Evolutionary conservation across 306 rosid genomes (phyloP), one percentile per base, ranked within the genome.

Genomic region (Vigna hirtella): DNA sequence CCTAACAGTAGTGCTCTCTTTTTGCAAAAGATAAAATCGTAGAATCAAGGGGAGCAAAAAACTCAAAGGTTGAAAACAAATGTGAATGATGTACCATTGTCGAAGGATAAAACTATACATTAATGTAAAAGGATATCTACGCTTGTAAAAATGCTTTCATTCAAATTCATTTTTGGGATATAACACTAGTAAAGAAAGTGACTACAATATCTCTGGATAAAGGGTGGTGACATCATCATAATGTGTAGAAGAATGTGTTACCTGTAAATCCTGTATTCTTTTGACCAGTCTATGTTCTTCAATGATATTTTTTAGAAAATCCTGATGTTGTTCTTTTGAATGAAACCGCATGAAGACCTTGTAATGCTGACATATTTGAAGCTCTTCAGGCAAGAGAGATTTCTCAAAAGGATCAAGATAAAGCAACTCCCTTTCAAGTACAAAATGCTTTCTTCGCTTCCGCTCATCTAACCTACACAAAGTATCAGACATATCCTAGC

Each of bases 381-480:
- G 82, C 80, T 92, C 98, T 72, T 90, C 94, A 3, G 94, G 85
- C 30, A 89, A 66, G 50, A 94, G 91, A 76, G 59, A 82, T 79
- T 88, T 85, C 82, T 89, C 97, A 58, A 88, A 82, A 58, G 90
- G 93, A 81, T 92, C 87, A 7, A 92, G 86, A 62, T 78, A 83
- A 86, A 94, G 96, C 85, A 94, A 85, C 83, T 92, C 83, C 81
- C 96, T 89, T 81, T 90, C 96, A 55, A 92, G 86, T 77, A 94
- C 68, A 70, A 92, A 92, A 24, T 83, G 77, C 87, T 90, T 92
- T 73, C 98, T 90, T 59, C 87, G 88, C 82, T 92, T 92, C 77
- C 98, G 85, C 82, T 89, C 98, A 82, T 94, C 92, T 85, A 94
- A 91, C 90, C 97, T 94, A 93, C 70, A 84, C 78, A 91, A 18